Evolutionary conservation across 2,329 filamentous ascomycete genomes (phyloP).

Genomic region (Aureobasidium sp.): DNA sequence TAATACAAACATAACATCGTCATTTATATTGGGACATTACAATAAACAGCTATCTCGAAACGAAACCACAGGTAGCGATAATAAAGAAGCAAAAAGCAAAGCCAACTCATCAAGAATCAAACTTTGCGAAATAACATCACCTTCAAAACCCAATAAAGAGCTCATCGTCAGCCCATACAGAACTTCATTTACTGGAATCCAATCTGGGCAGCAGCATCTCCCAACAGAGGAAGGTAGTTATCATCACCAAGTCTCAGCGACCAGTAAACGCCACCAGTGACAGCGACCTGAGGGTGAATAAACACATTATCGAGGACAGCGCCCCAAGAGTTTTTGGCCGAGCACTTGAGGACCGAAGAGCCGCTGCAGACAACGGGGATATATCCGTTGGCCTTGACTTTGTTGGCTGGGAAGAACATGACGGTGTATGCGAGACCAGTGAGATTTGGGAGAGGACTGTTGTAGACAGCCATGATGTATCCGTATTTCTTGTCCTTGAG

Average conservation of each 20-base stretch:
- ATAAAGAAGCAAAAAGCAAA: not conserved
- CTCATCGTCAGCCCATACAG: not conserved
- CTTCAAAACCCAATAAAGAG: too few species aligned
- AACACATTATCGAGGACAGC: not conserved
- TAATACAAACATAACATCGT: too few species aligned
- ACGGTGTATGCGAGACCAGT: not conserved
- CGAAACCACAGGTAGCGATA: not conserved
- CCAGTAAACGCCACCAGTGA: not conserved
- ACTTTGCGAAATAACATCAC: too few species aligned
- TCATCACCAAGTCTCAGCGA: not conserved
- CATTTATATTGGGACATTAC: not conserved
- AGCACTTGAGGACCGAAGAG: not conserved
- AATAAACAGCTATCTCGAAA: not conserved
- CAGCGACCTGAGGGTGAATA: not conserved
- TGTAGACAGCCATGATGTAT: constrained; percentile 6
- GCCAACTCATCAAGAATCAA: not conserved
- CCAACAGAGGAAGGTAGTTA: not conserved
- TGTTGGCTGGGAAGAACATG: constrained; percentile 8
- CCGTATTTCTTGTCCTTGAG: constrained; percentile 5
- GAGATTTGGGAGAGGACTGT: not conserved
- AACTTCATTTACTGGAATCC: not conserved
- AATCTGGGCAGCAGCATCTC: not conserved
- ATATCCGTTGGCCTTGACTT: not conserved
- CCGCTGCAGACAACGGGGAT: not conserved
- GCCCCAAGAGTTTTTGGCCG: not conserved